Evolutionary conservation across 2,329 filamentous ascomycete species (phyloP).

Genomic region (Colletotrichum spinosum): DNA sequence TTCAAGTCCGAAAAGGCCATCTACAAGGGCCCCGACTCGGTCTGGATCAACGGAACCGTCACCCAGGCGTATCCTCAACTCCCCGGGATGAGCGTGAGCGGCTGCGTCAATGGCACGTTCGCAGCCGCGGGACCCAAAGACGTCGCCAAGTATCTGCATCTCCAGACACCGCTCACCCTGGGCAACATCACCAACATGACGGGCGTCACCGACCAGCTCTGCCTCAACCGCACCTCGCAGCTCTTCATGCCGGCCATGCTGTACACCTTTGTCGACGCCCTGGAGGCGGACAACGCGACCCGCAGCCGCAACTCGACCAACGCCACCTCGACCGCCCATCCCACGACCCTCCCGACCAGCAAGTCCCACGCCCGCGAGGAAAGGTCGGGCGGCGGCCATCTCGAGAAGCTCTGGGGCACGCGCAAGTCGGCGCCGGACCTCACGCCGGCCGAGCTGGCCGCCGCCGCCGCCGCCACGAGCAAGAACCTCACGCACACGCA

Average conservation of each 20-base stretch:
- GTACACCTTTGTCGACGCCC: conserved; percentile 42
- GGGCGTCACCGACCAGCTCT: conserved; percentile 44
- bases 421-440: conserved; percentile 7
- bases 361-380: conserved; percentile 4
- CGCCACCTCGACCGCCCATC: background rate
- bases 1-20: conserved; percentile 50
- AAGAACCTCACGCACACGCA: conserved; percentile 51
- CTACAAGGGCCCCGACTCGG: conserved; percentile 51
- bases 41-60: conserved; percentile 54
- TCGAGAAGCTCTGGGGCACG: conserved; percentile 22
- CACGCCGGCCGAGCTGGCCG: background rate
- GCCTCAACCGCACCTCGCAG: conserved; percentile 46
- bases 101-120: conserved; percentile 45
- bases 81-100: background rate
- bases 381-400: conserved; percentile 12
- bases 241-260: conserved; percentile 45
- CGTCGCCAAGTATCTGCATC: conserved; percentile 44
- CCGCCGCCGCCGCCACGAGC: conserved; percentile 40
- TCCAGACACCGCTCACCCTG: conserved; percentile 45
- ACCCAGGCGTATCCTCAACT: conserved; percentile 39
- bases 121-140: conserved; percentile 43
- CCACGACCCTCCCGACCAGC: background rate
- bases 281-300: conserved; percentile 28
- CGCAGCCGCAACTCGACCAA: conserved; percentile 13
- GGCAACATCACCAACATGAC: conserved; percentile 44